Percentiles rank a stretch among this genome's conserved stretches.
These are phyloP conservation scores for Aspergillus nomiae DNA, from an alignment of 2,329 filamentous ascomycete species.

Conservation along the genomic window DNA sequence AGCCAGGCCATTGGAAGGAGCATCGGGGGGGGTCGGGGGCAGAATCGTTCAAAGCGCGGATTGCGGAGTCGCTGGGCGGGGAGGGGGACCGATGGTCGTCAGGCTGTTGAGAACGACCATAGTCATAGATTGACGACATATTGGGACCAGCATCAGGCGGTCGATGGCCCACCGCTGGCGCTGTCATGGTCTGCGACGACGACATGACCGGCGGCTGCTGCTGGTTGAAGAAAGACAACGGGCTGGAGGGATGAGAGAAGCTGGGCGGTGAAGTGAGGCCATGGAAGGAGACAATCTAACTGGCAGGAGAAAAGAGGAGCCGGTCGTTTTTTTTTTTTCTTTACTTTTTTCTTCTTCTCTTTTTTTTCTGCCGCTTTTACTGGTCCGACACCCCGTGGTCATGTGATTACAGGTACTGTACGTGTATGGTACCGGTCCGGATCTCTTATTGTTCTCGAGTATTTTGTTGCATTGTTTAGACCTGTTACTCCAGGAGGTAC, in stretches of 20 bases:
- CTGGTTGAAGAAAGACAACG: slow-evolving; percentile 19
- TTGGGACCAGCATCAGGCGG: slow-evolving; percentile 46
- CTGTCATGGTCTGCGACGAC: slow-evolving; percentile 51
- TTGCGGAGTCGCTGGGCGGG: slow-evolving; percentile 42
- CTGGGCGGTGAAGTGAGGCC: slow-evolving; percentile 24
- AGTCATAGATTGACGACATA: slow-evolving; percentile 44
- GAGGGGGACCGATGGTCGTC: slow-evolving; percentile 24
- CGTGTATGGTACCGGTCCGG: not conserved
- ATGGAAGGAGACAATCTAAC: slow-evolving; percentile 16
- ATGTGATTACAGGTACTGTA: not conserved
- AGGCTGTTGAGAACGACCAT: slow-evolving; percentile 31
- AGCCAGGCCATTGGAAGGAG: slow-evolving; percentile 31
- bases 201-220: slow-evolving; percentile 44
- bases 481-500: not conserved
- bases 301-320: slow-evolving; percentile 23
- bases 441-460: not conserved
- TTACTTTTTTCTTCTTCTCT: slow-evolving; percentile 13
- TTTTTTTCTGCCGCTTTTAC: slow-evolving; percentile 14
- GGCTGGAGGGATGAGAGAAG: slow-evolving; percentile 15
- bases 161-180: slow-evolving; percentile 49
- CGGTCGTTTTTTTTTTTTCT: slow-evolving; percentile 8
- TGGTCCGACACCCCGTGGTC: not conserved
- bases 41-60: slow-evolving; percentile 42
- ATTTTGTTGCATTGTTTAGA: not conserved
- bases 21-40: slow-evolving; percentile 24